A percentile compares a stretch with the other conserved stretches of the same genome.
Evolutionary conservation across 495 filamentous ascomycete genomes (phyloP).

Genomic region (Aspergillus taichungensis): DNA sequence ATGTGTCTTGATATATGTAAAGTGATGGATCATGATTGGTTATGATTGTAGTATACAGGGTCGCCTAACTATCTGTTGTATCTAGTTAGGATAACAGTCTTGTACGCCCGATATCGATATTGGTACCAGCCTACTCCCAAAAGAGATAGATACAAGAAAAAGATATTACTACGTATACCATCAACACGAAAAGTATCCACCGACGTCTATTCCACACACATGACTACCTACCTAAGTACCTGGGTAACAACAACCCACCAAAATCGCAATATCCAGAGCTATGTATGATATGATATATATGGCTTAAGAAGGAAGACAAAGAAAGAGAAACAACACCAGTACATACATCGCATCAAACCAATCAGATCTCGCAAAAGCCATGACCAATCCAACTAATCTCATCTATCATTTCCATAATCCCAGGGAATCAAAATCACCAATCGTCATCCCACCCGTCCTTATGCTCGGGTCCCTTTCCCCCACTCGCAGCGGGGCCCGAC

Average conservation of each 20-base stretch:
- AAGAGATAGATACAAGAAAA: too few relatives aligned
- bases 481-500: conserved; percentile 20
- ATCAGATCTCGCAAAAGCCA: neutral
- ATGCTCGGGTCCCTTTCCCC: conserved; percentile 24
- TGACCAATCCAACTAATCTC: neutral
- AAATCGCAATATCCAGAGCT: too few relatives aligned
- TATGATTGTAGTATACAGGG: too few relatives aligned
- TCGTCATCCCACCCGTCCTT: conserved; percentile 59
- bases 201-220: too few relatives aligned
- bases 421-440: too few relatives aligned
- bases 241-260: too few relatives aligned
- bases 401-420: neutral
- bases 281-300: too few relatives aligned
- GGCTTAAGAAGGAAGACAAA: neutral
- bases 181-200: neutral
- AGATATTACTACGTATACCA: too few relatives aligned
- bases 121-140: neutral
- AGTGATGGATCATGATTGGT: neutral
- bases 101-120: neutral
- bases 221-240: too few relatives aligned
- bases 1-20: neutral
- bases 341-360: conserved; percentile 5
- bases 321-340: conserved; percentile 1
- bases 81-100: neutral
- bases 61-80: too few relatives aligned